These are phyloP conservation scores for Aphanocladium album DNA, from an alignment of 2,329 filamentous ascomycete species.

Conservation along the genomic window DNA sequence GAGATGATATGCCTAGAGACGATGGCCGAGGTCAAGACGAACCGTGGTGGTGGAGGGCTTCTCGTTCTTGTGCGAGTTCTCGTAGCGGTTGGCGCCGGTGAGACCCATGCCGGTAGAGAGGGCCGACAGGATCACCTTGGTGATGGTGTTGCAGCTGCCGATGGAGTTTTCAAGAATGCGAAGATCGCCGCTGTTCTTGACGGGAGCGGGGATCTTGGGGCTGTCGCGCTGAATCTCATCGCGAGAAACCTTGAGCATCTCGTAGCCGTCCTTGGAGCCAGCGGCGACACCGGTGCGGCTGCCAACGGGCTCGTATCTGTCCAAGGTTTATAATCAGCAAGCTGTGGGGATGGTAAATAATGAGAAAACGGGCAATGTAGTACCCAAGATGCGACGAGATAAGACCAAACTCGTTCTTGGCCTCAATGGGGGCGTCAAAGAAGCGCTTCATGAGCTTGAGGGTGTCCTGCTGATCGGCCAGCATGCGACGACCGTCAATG, in stretches of 20 bases:
- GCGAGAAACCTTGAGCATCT: conserved; percentile 49
- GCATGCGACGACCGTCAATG: conserved; percentile 48
- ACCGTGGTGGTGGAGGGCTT: conserved; percentile 41
- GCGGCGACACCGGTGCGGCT: conserved; percentile 42
- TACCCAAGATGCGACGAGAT: conserved; percentile 49
- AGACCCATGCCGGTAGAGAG: conserved; percentile 44
- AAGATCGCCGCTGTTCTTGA: conserved; percentile 45
- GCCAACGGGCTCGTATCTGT: conserved; percentile 44
- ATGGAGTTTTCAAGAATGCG: conserved; percentile 45
- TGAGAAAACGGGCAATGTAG: too few relatives aligned
- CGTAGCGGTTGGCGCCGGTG: conserved; percentile 40
- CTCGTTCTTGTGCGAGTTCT: conserved; percentile 48
- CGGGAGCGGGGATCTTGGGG: conserved; percentile 40
- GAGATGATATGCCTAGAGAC: not conserved
- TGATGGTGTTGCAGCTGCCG: conserved; percentile 45
- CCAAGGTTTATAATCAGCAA: conserved; percentile 11
- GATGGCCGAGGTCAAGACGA: not conserved
- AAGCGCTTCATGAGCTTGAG: conserved; percentile 52
- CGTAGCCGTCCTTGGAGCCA: conserved; percentile 47
- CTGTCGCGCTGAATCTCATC: conserved; percentile 45
- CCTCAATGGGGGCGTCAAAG: conserved; percentile 48
- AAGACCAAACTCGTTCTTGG: conserved; percentile 52
- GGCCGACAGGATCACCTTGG: conserved; percentile 45
- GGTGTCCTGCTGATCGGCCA: conserved; percentile 47
- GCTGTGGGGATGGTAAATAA: too few relatives aligned